Base-by-base conservation (phyloP, 2,329 filamentous ascomycete genomes). In the Curvularia hawaiiensis region DNA sequence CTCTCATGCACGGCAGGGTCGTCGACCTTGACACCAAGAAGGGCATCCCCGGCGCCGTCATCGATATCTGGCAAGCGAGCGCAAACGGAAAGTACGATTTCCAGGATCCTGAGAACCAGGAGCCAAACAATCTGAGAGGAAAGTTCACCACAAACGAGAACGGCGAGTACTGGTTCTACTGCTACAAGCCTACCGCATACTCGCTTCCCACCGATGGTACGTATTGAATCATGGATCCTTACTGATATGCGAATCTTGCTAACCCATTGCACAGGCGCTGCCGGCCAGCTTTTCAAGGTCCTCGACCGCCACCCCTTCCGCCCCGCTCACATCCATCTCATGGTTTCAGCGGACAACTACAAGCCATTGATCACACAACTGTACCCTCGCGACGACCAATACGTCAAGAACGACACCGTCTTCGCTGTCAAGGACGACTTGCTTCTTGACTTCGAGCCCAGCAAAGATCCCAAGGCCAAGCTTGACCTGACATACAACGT, bases 31-130 rank as follows among this genome's bases (percentile, higher is more conserved):
- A 84, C 62, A 90, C 88, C 57, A 85, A 86, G 71, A 83, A 84
- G 78, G 86, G 86, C 60, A 87, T 92, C 68, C 83, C 82, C 53
- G 80, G 82, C 68, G 89, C 88, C 65, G 86, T 90, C 62, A 86
- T 92, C 68, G 90, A 92, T 73, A 88, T 91, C 80, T 92, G 89
- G 89, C 88, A 92, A 74, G 88, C 89, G 50, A 88, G 85, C 64
- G 82, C 87, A 75, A 91, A 91, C 79, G 89, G 88, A 75, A 87
- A 88, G 73, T 91, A 91, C 80, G 88, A 90, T 71, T 86, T 89
- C 82, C 88, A 90, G 77, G 89, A 91, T 75, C 88, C 88, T 0
- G 83, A 87, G 55, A 86, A 86, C 78, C 88, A 91, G 80, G 78
- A 79, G 49, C 85, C 85, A 72, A 89, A 91, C 83, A 92, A 92